Evolutionary conservation across 805 yeast genomes (phyloP).

Genomic region (Candida sithepensis): DNA sequence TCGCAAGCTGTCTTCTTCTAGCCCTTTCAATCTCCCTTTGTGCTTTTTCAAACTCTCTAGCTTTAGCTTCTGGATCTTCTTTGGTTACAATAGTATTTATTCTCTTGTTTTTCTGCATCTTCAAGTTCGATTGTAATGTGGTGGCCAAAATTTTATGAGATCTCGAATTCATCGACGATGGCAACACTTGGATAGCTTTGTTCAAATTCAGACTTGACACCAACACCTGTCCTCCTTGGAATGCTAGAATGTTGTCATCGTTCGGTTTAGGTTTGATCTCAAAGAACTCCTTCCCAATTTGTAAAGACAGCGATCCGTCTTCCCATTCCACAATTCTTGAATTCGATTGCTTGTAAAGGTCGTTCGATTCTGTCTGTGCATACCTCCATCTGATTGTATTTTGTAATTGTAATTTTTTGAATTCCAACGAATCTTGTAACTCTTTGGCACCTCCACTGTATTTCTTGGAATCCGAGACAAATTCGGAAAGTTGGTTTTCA

Average conservation of each 20-base stretch:
- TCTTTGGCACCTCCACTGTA: slow-evolving; percentile 40
- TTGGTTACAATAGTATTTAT: slow-evolving; percentile 48
- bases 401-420: slow-evolving; percentile 28
- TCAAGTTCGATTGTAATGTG: slow-evolving; percentile 53
- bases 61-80: slow-evolving; percentile 68
- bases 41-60: slow-evolving; percentile 62
- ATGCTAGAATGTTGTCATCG: slow-evolving; percentile 70
- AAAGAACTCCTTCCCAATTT: slow-evolving; percentile 82
- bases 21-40: slow-evolving; percentile 61
- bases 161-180: slow-evolving; percentile 83
- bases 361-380: slow-evolving; percentile 65
- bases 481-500: slow-evolving; percentile 49
- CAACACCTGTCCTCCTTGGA: slow-evolving; percentile 67
- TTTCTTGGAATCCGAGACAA: slow-evolving; percentile 32
- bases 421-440: slow-evolving; percentile 46
- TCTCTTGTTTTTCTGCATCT: slow-evolving; percentile 41
- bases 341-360: slow-evolving; percentile 80
- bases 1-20: slow-evolving; percentile 58
- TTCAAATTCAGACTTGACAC: slow-evolving; percentile 63
- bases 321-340: slow-evolving; percentile 91
- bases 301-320: slow-evolving; percentile 84
- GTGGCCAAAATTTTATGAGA: slow-evolving; percentile 78
- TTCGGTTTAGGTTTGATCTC: slow-evolving; percentile 66
- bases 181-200: slow-evolving; percentile 71
- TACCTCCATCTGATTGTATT: slow-evolving; percentile 95